Percentiles rank a stretch among this genome's conserved stretches.
These are phyloP conservation scores for Hordeum marinum DNA, from an alignment of 176 grass and related monocot genomes.

Conservation along the genomic window DNA sequence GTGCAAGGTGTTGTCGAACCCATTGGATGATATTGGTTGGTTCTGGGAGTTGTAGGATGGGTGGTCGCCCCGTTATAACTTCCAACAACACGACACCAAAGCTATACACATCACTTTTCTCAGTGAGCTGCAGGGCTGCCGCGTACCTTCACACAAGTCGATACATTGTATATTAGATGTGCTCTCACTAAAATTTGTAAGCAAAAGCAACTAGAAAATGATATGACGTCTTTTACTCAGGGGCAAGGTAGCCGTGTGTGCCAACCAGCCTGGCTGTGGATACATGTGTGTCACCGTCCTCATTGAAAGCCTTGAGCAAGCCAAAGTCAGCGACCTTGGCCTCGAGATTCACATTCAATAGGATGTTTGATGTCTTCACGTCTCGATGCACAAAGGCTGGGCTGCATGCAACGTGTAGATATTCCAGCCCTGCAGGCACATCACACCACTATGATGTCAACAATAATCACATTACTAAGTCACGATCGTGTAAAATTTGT, in stretches of 20 bases:
- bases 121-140: not conserved
- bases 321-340: conserved; percentile 85
- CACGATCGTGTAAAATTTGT: not conserved
- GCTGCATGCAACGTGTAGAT: conserved; percentile 54
- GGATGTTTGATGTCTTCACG: conserved; percentile 59
- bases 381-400: conserved; percentile 46
- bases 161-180: not conserved
- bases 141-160: conserved; percentile 6
- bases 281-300: conserved; percentile 13
- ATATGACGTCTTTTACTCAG: conserved; percentile 15
- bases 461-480: not conserved
- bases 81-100: conserved; percentile 55
- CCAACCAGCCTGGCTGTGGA: conserved; percentile 26
- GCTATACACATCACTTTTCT: conserved; percentile 61
- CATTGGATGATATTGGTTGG: conserved; percentile 33
- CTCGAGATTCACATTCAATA: conserved; percentile 38
- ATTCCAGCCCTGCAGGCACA: conserved; percentile 36
- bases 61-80: conserved; percentile 22
- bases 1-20: conserved; percentile 30
- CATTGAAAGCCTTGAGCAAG: conserved; percentile 33
- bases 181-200: not conserved
- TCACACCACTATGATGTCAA: not conserved
- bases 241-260: conserved; percentile 54
- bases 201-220: not conserved
- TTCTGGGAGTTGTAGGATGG: conserved; percentile 23